Base-by-base conservation (phyloP, 495 filamentous ascomycete genomes). In the Lentithecium fluviatile region DNA sequence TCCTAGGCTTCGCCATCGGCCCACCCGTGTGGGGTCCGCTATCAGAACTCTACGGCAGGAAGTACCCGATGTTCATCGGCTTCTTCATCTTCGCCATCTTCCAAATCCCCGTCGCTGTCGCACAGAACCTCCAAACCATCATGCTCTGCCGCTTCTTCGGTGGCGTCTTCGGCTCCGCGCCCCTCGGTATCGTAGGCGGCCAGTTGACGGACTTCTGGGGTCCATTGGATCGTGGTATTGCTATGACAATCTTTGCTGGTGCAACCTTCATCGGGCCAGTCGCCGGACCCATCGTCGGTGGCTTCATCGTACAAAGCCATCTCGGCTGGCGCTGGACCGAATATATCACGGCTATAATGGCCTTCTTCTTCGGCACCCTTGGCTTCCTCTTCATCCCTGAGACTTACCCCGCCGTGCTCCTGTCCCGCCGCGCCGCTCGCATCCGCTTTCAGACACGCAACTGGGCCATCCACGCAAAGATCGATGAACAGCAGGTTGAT, bases 271-370 rank as follows among this genome's bases (percentile, higher is more conserved):
- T 60, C 20, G 69, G 72, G 29, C 71, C 72, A 0, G 51, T 73
- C 23, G 55, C 50, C 13, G 72, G 65, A 11, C 71, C 71, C 8
- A 62, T 74, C 52, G 46, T 69, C 15, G 72, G 72, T 12, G 65
- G 69, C 21, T 73, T 72, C 58, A 62, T 74, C 34, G 65, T 63
- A 6, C 61, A 66, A 17, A 62, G 56, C 21, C 69, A 70, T 49
- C 68, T 74, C 6, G 71, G 72, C 29, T 74, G 72, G 72, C 67
- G 72, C 40, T 74, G 72, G 72, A 83, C 82, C 0, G 80, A 76
- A 12, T 90, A 81, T 79, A 77, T 87, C 38, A 84, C 81, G 4
- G 62, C 82, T n/a, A 85, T 89, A 58, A 74, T 83, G 40, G 75
- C 74, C 0, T 70, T 73, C 15, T 67, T 75, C 29, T 79, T 82